Percentiles rank a stretch among this genome's conserved stretches.
phyloP scores from a whole-genome alignment of 768 basidiomycete genomes.

The Tricholoma matsutake region DNA sequence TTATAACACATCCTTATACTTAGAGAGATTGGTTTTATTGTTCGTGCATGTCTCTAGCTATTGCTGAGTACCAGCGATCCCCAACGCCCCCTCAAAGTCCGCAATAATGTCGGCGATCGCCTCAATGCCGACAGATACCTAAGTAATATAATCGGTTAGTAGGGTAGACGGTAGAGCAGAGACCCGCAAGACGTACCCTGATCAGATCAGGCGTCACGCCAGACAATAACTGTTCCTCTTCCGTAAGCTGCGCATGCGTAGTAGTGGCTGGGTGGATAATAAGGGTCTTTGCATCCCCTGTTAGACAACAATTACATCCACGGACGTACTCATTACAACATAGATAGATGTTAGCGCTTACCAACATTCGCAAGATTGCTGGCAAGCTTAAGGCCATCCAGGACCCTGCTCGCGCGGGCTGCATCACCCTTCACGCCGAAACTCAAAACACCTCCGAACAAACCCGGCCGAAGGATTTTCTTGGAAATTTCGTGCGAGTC shows the following conservation, averaged over 20 bases:
- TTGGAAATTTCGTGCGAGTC: conserved; percentile 56
- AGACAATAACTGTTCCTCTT: conserved; percentile 56
- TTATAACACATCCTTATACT: no score
- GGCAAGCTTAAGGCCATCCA: conserved; percentile 69
- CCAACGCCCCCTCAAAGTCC: conserved; percentile 31
- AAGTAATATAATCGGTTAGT: background rate
- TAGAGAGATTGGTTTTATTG: background rate
- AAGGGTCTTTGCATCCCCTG: conserved; percentile 74
- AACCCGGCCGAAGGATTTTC: conserved; percentile 48
- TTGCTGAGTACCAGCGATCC: background rate
- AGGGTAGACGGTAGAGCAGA: background rate
- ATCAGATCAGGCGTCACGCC: conserved; percentile 78
- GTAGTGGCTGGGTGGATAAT: conserved; percentile 78
- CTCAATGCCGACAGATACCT: conserved; percentile 39
- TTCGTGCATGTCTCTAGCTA: background rate
- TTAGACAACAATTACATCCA: background rate
- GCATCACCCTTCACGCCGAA: conserved; percentile 70
- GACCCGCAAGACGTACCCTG: conserved; percentile 41
- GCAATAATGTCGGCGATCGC: conserved; percentile 38
- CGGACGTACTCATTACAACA: background rate
- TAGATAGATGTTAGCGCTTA: conserved; percentile 19
- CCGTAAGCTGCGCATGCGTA: conserved; percentile 68
- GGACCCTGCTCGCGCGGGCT: conserved; percentile 50
- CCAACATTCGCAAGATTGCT: conserved; percentile 75
- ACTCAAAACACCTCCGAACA: conserved; percentile 71